Percentiles rank a stretch among this genome's conserved stretches.
These are phyloP conservation scores for Sutorius australiensis DNA, from an alignment of 768 basidiomycete genomes.

Conservation along the genomic window DNA sequence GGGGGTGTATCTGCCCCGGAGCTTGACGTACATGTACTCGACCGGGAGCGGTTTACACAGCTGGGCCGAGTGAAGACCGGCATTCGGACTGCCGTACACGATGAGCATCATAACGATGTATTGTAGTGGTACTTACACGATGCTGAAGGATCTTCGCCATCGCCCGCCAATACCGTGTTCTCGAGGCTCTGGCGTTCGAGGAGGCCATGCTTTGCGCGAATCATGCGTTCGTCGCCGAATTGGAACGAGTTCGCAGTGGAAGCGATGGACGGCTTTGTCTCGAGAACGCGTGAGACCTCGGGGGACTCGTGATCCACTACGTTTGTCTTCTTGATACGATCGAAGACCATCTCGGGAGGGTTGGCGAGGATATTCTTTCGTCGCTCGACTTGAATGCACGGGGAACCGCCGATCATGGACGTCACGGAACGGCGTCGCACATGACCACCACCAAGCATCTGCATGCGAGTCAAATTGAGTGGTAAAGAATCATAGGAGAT, in stretches of 20 bases:
- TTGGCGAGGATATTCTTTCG: slow-evolving; percentile 43
- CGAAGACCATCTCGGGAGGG: slow-evolving; percentile 33
- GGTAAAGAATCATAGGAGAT: neutral
- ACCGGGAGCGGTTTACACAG: slow-evolving; percentile 51
- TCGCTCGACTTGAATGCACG: slow-evolving; percentile 63
- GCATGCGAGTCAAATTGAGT: slow-evolving; percentile 1
- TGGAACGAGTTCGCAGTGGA: slow-evolving; percentile 54
- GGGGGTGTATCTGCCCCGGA: slow-evolving; percentile 72
- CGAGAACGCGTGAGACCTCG: slow-evolving; percentile 46
- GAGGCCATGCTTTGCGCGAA: slow-evolving; percentile 56
- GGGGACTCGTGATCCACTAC: slow-evolving; percentile 32
- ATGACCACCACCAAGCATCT: slow-evolving; percentile 81
- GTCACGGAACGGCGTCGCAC: slow-evolving; percentile 66
- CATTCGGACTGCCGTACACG: slow-evolving; percentile 35
- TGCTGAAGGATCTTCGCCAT: slow-evolving; percentile 55
- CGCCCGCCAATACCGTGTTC: slow-evolving; percentile 57
- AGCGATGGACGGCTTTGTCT: slow-evolving; percentile 58
- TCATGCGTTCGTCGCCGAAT: slow-evolving; percentile 69
- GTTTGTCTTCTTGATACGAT: slow-evolving; percentile 29
- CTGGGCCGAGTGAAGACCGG: slow-evolving; percentile 63
- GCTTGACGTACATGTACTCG: slow-evolving; percentile 64
- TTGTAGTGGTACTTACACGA: slow-evolving; percentile 44
- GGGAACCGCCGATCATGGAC: slow-evolving; percentile 65
- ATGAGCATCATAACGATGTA: neutral
- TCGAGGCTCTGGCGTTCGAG: slow-evolving; percentile 66